phyloP scores from a whole-genome alignment of 495 filamentous ascomycete genomes.

The Bathelium albidoporum region DNA sequence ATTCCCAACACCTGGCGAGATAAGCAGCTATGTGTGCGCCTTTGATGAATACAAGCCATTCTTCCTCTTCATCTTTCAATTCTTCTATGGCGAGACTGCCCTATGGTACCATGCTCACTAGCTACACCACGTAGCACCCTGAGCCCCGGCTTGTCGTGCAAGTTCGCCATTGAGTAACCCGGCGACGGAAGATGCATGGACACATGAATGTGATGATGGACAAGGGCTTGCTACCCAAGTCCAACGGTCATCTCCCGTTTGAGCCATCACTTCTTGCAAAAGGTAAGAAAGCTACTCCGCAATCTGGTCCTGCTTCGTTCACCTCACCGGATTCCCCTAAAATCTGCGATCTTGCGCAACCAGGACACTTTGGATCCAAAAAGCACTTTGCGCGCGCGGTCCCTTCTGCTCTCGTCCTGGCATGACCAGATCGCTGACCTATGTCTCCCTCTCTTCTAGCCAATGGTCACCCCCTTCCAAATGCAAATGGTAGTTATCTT shows the following conservation, averaged over 20 bases:
- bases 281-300: background rate
- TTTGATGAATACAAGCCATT: background rate
- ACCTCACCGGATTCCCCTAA: background rate
- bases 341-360: background rate
- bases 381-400: background rate
- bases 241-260: background rate
- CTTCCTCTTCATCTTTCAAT: background rate
- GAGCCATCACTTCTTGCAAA: background rate
- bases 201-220: background rate
- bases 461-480: background rate
- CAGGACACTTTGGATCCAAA: background rate
- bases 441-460: background rate
- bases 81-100: background rate
- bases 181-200: background rate
- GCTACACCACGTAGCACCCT: background rate
- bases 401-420: background rate
- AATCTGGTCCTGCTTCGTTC: background rate
- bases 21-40: background rate
- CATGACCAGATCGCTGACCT: background rate
- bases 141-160: background rate
- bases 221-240: background rate
- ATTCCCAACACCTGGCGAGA: background rate
- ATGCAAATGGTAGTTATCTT: conserved; percentile 1
- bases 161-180: background rate
- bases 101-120: background rate